Evolutionary conservation across 441 rosid genomes (phyloP).

Genomic region (Mallotus japonicus): DNA sequence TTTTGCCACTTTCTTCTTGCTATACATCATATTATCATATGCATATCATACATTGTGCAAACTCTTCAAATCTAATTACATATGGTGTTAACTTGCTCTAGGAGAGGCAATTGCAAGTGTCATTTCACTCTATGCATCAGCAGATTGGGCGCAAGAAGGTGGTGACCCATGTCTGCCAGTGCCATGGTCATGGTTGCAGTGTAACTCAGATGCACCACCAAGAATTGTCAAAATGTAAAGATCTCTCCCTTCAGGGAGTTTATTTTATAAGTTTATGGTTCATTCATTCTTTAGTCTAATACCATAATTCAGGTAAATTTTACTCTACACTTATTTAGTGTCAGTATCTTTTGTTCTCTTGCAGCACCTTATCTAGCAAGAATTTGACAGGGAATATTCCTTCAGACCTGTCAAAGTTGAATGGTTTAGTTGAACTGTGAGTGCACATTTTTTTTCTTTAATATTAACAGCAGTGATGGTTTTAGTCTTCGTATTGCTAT

Average conservation of each 20-base stretch:
- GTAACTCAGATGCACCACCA: constrained; percentile 66
- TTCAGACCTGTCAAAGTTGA: constrained; percentile 60
- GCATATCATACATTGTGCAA: constrained; percentile 7
- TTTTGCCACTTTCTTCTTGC: neutral
- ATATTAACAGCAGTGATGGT: constrained; percentile 8
- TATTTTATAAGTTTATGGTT: constrained; percentile 1
- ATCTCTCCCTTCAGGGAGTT: constrained; percentile 25
- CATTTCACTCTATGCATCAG: constrained; percentile 47
- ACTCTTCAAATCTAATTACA: constrained; percentile 14
- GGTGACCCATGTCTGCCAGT: constrained; percentile 97
- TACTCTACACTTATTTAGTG: neutral
- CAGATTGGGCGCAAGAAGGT: constrained; percentile 89
- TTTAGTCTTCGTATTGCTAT: constrained; percentile 7
- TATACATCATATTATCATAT: neutral
- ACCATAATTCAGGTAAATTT: constrained; percentile 17
- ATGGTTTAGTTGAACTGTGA: constrained; percentile 81
- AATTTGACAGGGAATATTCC: constrained; percentile 81
- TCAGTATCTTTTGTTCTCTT: constrained; percentile 24
- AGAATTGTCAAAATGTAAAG: constrained; percentile 62
- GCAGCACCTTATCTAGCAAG: constrained; percentile 69
- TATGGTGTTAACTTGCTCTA: constrained; percentile 38
- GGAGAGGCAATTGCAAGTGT: constrained; percentile 55
- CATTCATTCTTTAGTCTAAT: neutral
- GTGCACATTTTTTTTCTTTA: constrained; percentile 29
- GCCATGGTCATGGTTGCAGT: constrained; percentile 91